These are phyloP conservation scores for Brassica hybrid DNA, from an alignment of 441 rosid species.

Conservation along the genomic window DNA sequence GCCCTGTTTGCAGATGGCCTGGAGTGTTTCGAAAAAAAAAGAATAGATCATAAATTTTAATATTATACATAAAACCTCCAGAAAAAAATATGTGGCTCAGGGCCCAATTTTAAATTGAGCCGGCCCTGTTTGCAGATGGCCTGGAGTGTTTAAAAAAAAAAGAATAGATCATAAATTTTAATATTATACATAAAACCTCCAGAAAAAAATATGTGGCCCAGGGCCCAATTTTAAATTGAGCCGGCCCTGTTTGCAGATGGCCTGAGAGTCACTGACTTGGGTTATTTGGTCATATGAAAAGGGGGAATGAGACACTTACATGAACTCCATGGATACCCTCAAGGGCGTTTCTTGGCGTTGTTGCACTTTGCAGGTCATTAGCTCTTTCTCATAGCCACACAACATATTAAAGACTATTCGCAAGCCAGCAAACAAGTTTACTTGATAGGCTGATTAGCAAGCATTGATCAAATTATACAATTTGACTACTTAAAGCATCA, in stretches of 20 bases:
- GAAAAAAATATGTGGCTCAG: too few relatives aligned
- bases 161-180: conserved; percentile 34
- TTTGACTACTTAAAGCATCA: too few relatives aligned
- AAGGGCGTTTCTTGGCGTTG: conserved; percentile 54
- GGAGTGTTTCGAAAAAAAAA: too few relatives aligned
- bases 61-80: too few relatives aligned
- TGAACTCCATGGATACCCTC: conserved; percentile 67
- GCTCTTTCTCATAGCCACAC: conserved; percentile 22
- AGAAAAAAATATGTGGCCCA: too few relatives aligned
- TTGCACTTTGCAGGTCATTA: conserved; percentile 56
- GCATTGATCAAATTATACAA: background rate
- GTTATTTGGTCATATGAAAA: conserved; percentile 50
- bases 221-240: too few relatives aligned
- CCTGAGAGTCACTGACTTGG: conserved; percentile 52
- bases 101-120: too few relatives aligned
- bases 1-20: conserved; percentile 40
- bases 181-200: too few relatives aligned
- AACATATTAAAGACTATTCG: conserved; percentile 19
- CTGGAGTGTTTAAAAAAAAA: too few relatives aligned
- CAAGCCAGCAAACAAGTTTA: conserved; percentile 49
- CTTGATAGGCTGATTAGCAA: conserved; percentile 39
- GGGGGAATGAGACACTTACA: too few relatives aligned
- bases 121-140: conserved; percentile 39
- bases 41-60: conserved; percentile 32
- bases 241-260: conserved; percentile 37